Evolutionary conservation across 345 rosid species (phyloP).

Genomic region (Lagerstroemia speciosa): DNA sequence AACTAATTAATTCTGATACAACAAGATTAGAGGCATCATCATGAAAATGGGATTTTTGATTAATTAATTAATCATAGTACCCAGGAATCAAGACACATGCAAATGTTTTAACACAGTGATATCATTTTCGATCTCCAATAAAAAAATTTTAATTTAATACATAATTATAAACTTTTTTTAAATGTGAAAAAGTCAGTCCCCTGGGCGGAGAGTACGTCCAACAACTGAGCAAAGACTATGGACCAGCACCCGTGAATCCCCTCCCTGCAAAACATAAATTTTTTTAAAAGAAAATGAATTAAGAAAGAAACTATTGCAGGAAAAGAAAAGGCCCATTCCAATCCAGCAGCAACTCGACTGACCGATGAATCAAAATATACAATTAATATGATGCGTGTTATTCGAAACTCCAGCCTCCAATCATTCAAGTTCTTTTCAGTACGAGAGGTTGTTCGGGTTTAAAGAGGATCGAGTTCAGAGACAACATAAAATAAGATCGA

Average conservation of each 20-base stretch:
- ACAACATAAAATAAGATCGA: no score
- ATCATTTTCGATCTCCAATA: no score
- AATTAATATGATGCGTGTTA: background rate
- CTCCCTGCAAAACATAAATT: conserved; percentile 5
- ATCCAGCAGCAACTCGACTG: background rate
- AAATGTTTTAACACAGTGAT: no score
- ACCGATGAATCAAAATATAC: background rate
- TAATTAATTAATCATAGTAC: no score
- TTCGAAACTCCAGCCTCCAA: no score
- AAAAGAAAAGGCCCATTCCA: background rate
- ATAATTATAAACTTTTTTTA: no score
- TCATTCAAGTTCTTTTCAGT: no score
- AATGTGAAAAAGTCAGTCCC: background rate
- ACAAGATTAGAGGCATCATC: background rate
- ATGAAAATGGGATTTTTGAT: no score
- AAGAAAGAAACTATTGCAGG: background rate
- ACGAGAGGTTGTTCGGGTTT: no score
- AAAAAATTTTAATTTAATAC: no score
- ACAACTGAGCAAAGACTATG: conserved; percentile 3
- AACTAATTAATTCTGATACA: conserved; percentile 1
- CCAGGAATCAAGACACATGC: no score
- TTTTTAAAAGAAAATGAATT: background rate
- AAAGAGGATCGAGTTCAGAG: no score
- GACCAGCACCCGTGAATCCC: conserved; percentile 18
- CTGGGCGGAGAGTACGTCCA: conserved; percentile 3